These are phyloP conservation scores for Amylostereum areolatum DNA, from an alignment of 1,284 basidiomycete genomes.

Conservation along the genomic window DNA sequence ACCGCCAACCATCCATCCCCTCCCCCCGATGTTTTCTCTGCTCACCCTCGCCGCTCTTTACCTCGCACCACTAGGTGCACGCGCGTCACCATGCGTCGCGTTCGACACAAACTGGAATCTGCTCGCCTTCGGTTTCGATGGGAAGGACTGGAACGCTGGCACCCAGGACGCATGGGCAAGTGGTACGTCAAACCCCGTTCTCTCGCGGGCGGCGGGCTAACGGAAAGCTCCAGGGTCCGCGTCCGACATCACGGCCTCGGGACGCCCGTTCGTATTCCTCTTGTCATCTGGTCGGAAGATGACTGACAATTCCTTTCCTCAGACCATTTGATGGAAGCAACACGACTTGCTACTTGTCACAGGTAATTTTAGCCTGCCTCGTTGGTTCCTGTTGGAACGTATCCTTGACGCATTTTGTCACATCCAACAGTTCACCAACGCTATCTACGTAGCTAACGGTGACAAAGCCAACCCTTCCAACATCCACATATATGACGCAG, in stretches of 20 bases:
- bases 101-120: slow-evolving; percentile 71
- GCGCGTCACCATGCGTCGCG: slow-evolving; percentile 52
- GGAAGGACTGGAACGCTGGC: slow-evolving; percentile 71
- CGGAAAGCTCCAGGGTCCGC: slow-evolving; percentile 34
- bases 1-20: background rate
- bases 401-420: slow-evolving; percentile 1
- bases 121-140: slow-evolving; percentile 65
- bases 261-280: slow-evolving; percentile 55
- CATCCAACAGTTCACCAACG: slow-evolving; percentile 53
- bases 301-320: slow-evolving; percentile 4
- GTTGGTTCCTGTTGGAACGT: background rate
- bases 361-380: slow-evolving; percentile 28
- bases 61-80: slow-evolving; percentile 36
- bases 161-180: slow-evolving; percentile 57
- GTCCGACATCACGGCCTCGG: slow-evolving; percentile 57
- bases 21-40: slow-evolving; percentile 28
- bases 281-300: background rate
- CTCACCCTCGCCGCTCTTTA: slow-evolving; percentile 56
- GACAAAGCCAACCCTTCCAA: slow-evolving; percentile 59
- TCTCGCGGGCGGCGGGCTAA: no score
- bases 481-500: slow-evolving; percentile 65
- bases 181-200: slow-evolving; percentile 30
- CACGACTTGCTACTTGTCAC: slow-evolving; percentile 69
- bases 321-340: slow-evolving; percentile 65
- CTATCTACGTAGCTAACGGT: slow-evolving; percentile 75